Percentiles rank a stretch among this genome's conserved stretches.
Evolutionary conservation across 257 asterid species (phyloP).

Genomic region (Cordia subcordata): DNA sequence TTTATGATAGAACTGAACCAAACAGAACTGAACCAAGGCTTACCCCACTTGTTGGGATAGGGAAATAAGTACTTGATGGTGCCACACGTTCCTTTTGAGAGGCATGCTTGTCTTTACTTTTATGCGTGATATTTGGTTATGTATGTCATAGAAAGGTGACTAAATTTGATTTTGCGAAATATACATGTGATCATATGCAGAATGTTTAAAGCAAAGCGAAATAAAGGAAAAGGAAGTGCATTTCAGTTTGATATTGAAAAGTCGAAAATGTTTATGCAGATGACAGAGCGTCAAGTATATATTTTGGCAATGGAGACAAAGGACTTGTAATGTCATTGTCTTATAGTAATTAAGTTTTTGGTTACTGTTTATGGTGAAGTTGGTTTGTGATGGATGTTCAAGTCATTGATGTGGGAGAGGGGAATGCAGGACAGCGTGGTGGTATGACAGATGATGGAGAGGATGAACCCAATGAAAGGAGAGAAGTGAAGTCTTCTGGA

Average conservation of each 20-base stretch:
- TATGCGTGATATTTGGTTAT: too few species aligned
- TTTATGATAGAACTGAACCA: too few species aligned
- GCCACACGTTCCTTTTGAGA: too few species aligned
- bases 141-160: too few species aligned
- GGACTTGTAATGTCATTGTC: slow-evolving; percentile 1
- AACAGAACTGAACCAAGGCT: background rate
- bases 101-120: too few species aligned
- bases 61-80: too few species aligned
- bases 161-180: too few species aligned
- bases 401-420: slow-evolving; percentile 38
- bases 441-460: slow-evolving; percentile 45
- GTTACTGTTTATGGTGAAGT: slow-evolving; percentile 20
- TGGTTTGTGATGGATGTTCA: slow-evolving; percentile 37
- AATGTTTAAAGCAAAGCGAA: too few species aligned
- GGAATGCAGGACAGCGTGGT: slow-evolving; percentile 42
- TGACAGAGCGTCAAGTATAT: background rate
- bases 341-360: slow-evolving; percentile 2
- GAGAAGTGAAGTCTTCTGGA: slow-evolving; percentile 35
- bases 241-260: too few species aligned
- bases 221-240: too few species aligned
- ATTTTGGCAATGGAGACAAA: slow-evolving; percentile 1
- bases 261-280: background rate
- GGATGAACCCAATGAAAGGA: slow-evolving; percentile 39
- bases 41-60: too few species aligned
- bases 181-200: slow-evolving; percentile 3